These are phyloP conservation scores for Heritiera littoralis DNA, from an alignment of 345 rosid species.

Conservation along the genomic window DNA sequence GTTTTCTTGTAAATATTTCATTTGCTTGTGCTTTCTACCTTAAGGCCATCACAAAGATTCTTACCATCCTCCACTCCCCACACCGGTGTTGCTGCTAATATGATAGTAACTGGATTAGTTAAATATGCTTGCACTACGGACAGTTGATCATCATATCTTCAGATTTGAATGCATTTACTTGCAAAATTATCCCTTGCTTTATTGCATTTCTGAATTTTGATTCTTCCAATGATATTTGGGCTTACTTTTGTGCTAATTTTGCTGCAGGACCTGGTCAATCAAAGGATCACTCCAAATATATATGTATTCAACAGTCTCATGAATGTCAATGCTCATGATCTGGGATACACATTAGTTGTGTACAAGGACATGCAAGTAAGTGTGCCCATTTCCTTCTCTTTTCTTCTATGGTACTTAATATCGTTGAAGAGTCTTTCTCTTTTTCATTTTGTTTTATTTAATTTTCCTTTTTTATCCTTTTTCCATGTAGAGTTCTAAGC, in stretches of 20 bases:
- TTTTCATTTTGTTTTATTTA: background rate
- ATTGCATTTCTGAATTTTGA: background rate
- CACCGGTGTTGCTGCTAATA: background rate
- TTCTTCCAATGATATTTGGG: conserved; percentile 21
- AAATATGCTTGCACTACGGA: background rate
- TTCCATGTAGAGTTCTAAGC: background rate
- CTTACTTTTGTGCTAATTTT: conserved; percentile 27
- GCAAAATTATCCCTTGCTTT: background rate
- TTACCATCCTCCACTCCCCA: background rate
- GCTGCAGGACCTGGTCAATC: conserved; percentile 70
- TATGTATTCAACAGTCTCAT: conserved; percentile 88
- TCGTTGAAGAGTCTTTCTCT: background rate
- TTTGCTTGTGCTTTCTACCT: background rate
- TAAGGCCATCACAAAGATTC: background rate
- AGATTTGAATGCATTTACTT: background rate
- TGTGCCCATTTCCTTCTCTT: conserved; percentile 37
- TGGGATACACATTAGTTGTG: conserved; percentile 60
- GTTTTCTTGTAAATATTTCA: conserved; percentile 19
- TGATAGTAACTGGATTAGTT: conserved; percentile 1
- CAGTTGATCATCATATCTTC: conserved; percentile 1
- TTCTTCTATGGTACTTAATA: background rate
- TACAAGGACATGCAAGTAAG: conserved; percentile 81
- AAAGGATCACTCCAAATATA: conserved; percentile 60
- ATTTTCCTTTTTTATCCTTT: background rate
- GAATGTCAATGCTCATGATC: conserved; percentile 88